phyloP scores from a whole-genome alignment of 495 filamentous ascomycete species.

The Xanthoparmelia taractica region DNA sequence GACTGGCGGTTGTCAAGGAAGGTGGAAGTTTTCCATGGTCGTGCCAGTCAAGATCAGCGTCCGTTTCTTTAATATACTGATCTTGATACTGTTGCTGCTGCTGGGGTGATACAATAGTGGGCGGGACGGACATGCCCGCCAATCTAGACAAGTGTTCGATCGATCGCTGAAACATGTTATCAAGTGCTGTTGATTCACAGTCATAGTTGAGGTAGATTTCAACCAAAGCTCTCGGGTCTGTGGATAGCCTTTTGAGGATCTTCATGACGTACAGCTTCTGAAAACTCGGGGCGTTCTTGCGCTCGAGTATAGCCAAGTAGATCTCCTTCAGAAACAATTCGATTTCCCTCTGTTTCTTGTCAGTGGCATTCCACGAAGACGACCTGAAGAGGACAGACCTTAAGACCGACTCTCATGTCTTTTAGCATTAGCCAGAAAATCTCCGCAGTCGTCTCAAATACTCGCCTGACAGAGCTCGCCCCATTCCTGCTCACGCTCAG shows the following conservation, averaged over 20 bases:
- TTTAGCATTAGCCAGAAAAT: slow-evolving; percentile 97
- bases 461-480: slow-evolving; percentile 77
- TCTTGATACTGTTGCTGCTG: slow-evolving; percentile 86
- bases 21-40: slow-evolving; percentile 76
- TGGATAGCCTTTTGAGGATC: slow-evolving; percentile 72
- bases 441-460: slow-evolving; percentile 94
- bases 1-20: slow-evolving; percentile 69
- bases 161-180: slow-evolving; percentile 92
- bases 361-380: slow-evolving; percentile 1
- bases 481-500: slow-evolving; percentile 90
- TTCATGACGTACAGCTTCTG: slow-evolving; percentile 91
- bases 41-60: slow-evolving; percentile 65
- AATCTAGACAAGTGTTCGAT: slow-evolving; percentile 90
- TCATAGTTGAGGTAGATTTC: slow-evolving; percentile 99
- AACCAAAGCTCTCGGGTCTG: slow-evolving; percentile 80
- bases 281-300: slow-evolving; percentile 72
- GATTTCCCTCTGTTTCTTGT: slow-evolving; percentile 74
- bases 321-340: slow-evolving; percentile 98
- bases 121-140: slow-evolving; percentile 71
- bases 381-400: slow-evolving; percentile 44
- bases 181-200: slow-evolving; percentile 82
- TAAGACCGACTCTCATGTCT: slow-evolving; percentile 86
- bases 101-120: slow-evolving; percentile 59
- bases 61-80: slow-evolving; percentile 53
- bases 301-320: slow-evolving; percentile 87